A percentile compares a stretch with the other conserved stretches of the same genome.
These are phyloP conservation scores for Pythium apleroticum DNA, from an alignment of 352 stramenopile genomes.

Conservation along the genomic window DNA sequence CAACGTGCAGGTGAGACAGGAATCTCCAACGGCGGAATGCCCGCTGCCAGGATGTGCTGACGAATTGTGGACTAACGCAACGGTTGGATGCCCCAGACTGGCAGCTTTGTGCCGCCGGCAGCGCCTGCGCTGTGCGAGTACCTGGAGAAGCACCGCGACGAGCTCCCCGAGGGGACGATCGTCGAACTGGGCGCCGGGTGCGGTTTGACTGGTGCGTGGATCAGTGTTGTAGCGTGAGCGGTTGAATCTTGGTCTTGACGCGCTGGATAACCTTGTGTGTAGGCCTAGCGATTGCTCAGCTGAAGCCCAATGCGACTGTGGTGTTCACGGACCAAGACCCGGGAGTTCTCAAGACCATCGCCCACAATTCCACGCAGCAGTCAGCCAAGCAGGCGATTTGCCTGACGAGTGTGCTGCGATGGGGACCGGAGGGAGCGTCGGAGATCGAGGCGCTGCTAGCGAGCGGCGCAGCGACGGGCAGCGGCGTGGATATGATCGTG, in stretches of 20 bases:
- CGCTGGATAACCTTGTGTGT: background rate
- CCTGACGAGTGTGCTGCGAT: conserved; percentile 61
- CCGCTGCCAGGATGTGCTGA: background rate
- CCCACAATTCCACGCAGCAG: conserved; percentile 68
- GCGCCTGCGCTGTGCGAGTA: conserved; percentile 68
- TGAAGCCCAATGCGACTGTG: conserved; percentile 54
- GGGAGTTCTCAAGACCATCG: conserved; percentile 79
- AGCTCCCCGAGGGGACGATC: conserved; percentile 54
- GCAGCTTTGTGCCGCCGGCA: conserved; percentile 69
- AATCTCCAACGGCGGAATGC: conserved; percentile 21
- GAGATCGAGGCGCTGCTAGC: conserved; percentile 45
- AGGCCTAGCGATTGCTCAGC: conserved; percentile 59
- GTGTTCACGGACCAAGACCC: conserved; percentile 84
- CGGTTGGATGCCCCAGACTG: conserved; percentile 33
- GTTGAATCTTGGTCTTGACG: background rate
- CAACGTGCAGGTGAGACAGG: conserved; percentile 34
- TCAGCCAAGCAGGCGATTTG: conserved; percentile 51
- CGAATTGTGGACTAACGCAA: background rate
- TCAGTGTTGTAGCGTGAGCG: background rate
- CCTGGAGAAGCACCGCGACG: conserved; percentile 42
- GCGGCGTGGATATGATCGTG: conserved; percentile 52
- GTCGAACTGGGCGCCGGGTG: conserved; percentile 73
- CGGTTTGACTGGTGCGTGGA: conserved; percentile 42
- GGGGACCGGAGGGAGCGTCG: conserved; percentile 54
- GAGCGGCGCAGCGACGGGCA: conserved; percentile 12